Evolutionary conservation across 306 rosid species (phyloP).

Genomic region (Pterocarpus santalinus): DNA sequence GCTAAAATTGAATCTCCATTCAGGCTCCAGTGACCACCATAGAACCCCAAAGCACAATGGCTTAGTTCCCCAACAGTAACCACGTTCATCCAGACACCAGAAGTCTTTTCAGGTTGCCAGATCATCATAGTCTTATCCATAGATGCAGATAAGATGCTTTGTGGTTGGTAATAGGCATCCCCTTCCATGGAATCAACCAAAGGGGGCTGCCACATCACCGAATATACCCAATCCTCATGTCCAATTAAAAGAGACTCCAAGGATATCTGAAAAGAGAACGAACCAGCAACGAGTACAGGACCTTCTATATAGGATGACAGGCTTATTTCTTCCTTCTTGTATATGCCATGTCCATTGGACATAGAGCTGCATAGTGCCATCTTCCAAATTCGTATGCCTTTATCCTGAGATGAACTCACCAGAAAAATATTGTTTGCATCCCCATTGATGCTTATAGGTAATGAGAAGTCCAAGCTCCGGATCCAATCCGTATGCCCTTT

Average conservation of each 20-base stretch:
- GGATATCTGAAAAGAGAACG: slow-evolving; percentile 81
- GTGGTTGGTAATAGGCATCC: slow-evolving; percentile 69
- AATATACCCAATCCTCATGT: slow-evolving; percentile 99
- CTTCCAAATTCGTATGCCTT: slow-evolving; percentile 95
- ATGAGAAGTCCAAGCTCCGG: slow-evolving; percentile 93
- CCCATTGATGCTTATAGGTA: slow-evolving; percentile 66
- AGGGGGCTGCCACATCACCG: slow-evolving; percentile 95
- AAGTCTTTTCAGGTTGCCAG: slow-evolving; percentile 93
- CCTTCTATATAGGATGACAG: slow-evolving; percentile 91
- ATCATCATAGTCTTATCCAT: slow-evolving; percentile 99
- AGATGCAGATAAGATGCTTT: slow-evolving; percentile 93
- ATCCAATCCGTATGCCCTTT: slow-evolving; percentile 99
- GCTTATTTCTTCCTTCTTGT: slow-evolving; percentile 65
- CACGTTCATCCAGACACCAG: slow-evolving; percentile 99
- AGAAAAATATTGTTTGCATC: slow-evolving; percentile 71
- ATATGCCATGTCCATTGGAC: slow-evolving; percentile 53
- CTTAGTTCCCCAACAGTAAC: slow-evolving; percentile 97
- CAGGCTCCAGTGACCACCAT: slow-evolving; percentile 97
- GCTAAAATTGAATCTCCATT: slow-evolving; percentile 87
- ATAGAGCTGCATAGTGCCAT: slow-evolving; percentile 54
- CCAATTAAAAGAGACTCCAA: slow-evolving; percentile 94
- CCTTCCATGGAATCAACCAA: slow-evolving; percentile 57
- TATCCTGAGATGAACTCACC: slow-evolving; percentile 94
- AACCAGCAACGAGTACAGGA: slow-evolving; percentile 80
- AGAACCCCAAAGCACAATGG: slow-evolving; percentile 96